phyloP scores from a whole-genome alignment of 2,329 filamentous ascomycete genomes.

The Biscogniauxia sp. region DNA sequence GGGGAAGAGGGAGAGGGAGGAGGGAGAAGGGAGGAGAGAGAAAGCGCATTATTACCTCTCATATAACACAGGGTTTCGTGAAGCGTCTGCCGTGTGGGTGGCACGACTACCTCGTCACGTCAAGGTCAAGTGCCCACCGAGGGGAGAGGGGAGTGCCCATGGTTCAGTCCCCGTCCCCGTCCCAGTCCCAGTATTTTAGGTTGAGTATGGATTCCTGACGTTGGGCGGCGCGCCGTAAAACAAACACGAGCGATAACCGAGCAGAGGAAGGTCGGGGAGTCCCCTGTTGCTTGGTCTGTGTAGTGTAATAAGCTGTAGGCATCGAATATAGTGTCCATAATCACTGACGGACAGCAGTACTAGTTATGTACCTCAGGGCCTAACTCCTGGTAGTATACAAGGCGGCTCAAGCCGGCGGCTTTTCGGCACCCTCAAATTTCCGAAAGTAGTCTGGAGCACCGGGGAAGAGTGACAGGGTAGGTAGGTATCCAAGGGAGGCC shows the following conservation, averaged over 20 bases:
- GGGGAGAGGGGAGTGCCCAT: not conserved
- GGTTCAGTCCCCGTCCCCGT: not conserved
- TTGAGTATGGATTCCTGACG: not conserved
- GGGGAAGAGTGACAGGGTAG: conserved; percentile 9
- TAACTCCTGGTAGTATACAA: conserved; percentile 1
- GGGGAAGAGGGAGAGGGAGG: not conserved
- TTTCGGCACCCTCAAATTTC: conserved; percentile 14
- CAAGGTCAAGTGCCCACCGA: not conserved
- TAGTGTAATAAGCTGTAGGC: not conserved
- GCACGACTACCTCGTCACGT: conserved; percentile 4
- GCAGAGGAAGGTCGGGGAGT: not conserved
- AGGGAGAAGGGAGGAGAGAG: not conserved
- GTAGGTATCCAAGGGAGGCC: not conserved
- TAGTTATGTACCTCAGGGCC: not conserved
- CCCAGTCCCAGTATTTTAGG: not conserved
- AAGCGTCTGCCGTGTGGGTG: conserved; percentile 13
- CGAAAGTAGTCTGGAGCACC: conserved; percentile 13
- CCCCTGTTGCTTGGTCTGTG: not conserved
- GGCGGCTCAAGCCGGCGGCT: not conserved
- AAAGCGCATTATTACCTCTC: conserved; percentile 11
- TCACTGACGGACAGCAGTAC: not conserved
- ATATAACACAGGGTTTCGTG: conserved; percentile 10
- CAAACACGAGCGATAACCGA: not conserved
- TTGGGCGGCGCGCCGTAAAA: not conserved
- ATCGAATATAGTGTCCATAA: not conserved